Evolutionary conservation across 2,329 filamentous ascomycete species (phyloP).

Genomic region (Mollisiaceae sp.): DNA sequence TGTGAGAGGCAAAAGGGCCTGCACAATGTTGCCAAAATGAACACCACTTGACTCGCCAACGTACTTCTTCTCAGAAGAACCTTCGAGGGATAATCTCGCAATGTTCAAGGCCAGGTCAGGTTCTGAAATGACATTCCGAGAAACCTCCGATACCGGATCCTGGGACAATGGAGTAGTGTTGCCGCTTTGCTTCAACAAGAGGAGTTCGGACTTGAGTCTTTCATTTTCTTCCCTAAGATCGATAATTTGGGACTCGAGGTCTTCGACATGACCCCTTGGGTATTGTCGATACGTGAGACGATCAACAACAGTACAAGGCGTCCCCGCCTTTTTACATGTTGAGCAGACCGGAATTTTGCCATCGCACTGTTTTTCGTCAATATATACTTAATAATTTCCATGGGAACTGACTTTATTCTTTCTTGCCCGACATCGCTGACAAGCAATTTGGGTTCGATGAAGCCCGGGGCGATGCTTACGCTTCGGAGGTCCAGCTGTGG

Average conservation of each 20-base stretch:
- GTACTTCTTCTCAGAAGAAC: constrained; percentile 13
- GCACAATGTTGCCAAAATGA: constrained; percentile 12
- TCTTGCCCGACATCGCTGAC: constrained; percentile 9
- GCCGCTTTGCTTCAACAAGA: constrained; percentile 1
- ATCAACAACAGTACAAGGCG: constrained; percentile 2
- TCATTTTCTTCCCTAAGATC: constrained; percentile 1
- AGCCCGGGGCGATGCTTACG: constrained; percentile 12
- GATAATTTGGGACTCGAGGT: constrained; percentile 7
- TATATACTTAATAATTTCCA: background rate
- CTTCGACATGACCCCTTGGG: constrained; percentile 8
- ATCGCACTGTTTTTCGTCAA: constrained; percentile 10
- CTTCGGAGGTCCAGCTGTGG: background rate
- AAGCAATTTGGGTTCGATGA: constrained; percentile 17
- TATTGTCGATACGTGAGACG: constrained; percentile 12
- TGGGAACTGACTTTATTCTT: constrained; percentile 8
- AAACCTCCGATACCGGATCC: background rate
- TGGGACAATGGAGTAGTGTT: constrained; percentile 5
- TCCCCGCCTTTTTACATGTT: constrained; percentile 9
- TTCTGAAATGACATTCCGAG: background rate
- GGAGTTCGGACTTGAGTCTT: background rate
- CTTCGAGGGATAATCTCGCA: constrained; percentile 9
- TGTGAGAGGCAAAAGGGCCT: constrained; percentile 9
- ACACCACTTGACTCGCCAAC: constrained; percentile 16
- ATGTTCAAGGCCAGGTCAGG: constrained; percentile 9
- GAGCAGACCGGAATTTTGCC: constrained; percentile 8